A percentile compares a stretch with the other conserved stretches of the same genome.
phyloP scores from a whole-genome alignment of 2,329 filamentous ascomycete genomes.

The Xenoacremonium recifei region DNA sequence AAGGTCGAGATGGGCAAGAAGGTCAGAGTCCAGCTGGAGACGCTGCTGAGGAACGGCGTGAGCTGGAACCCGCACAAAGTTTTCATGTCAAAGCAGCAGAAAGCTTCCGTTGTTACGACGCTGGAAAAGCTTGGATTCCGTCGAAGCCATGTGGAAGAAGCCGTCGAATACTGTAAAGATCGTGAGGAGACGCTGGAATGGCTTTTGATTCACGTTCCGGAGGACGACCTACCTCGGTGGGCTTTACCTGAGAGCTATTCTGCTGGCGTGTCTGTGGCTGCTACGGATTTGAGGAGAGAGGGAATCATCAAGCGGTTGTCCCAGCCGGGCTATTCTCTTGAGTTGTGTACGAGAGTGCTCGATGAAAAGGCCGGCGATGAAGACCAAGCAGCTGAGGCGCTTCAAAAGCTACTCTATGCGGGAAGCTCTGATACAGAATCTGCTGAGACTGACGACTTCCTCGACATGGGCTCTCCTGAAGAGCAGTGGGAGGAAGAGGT shows the following conservation, averaged over 20 bases:
- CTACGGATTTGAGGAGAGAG: slow-evolving; percentile 77
- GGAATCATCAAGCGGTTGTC: slow-evolving; percentile 79
- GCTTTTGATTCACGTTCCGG: slow-evolving; percentile 94
- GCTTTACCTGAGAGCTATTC: slow-evolving; percentile 88
- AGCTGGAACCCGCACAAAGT: slow-evolving; percentile 85
- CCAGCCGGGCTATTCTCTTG: slow-evolving; percentile 78
- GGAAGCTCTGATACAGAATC: slow-evolving; percentile 5
- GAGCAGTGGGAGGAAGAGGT: slow-evolving; percentile 85
- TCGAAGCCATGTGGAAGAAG: slow-evolving; percentile 86
- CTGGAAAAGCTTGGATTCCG: slow-evolving; percentile 80
- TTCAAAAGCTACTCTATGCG: slow-evolving; percentile 58
- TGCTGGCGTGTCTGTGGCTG: slow-evolving; percentile 83
- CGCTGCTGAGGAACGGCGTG: slow-evolving; percentile 71
- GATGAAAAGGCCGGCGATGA: slow-evolving; percentile 72
- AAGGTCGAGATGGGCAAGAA: slow-evolving; percentile 91
- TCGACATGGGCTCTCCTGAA: slow-evolving; percentile 50
- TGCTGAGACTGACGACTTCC: slow-evolving; percentile 38
- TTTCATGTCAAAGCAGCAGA: slow-evolving; percentile 57
- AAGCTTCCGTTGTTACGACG: slow-evolving; percentile 65
- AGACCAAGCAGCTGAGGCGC: slow-evolving; percentile 69
- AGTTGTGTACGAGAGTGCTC: slow-evolving; percentile 77
- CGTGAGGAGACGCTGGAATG: slow-evolving; percentile 91
- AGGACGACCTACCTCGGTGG: slow-evolving; percentile 94
- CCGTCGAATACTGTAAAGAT: slow-evolving; percentile 83
- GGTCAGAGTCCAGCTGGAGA: slow-evolving; percentile 76